Evolutionary conservation across 768 basidiomycete species (phyloP), one percentile per base, ranked within the genome.

Genomic region (Mycena crocata): DNA sequence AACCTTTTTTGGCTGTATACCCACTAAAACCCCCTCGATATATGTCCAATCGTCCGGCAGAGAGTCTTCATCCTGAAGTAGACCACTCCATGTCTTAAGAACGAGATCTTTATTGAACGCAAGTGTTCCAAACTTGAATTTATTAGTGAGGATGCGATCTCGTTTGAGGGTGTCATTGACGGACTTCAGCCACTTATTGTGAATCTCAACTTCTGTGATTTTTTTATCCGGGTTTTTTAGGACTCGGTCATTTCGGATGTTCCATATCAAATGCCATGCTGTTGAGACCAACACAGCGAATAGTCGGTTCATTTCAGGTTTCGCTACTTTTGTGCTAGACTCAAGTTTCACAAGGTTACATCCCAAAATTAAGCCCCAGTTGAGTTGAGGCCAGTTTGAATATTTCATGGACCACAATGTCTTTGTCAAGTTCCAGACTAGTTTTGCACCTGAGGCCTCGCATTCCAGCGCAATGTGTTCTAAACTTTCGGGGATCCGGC

Each of bases 351-450:
- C n/a, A n/a, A n/a, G n/a, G n/a, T 51, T 58, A 31, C 63, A 58
- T 13, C 62, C 67, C 21, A 60, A n/a, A 10, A 68, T 54, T 2
- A n/a, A 14, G 32, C 67, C 67, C 28, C 54, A 50, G 0, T 21
- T 45, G 0, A 54, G 48, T 1, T 23, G 23, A 0, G 55, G 63
- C 67, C 63, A 68, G 1, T 0, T 19, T 3, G 42, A 10, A 2
- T 64, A 57, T n/a, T 44, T 28, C n/a, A 0, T 37, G 0, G 28
- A 37, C 67, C 67, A 68, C 14, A 68, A 24, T 5, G 0, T 42
- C 32, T 45, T 40, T 0, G 49, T 49, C 1, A 58, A 32, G 23
- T 30, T 5, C 67, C 63, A 68, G 7, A 65, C n/a, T n/a, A n/a
- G n/a, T n/a, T n/a, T n/a, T n/a, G n/a, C n/a, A n/a, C n/a, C n/a